These are phyloP conservation scores for Huiozyma naganishii DNA, from an alignment of 805 yeast species.

Conservation along the genomic window DNA sequence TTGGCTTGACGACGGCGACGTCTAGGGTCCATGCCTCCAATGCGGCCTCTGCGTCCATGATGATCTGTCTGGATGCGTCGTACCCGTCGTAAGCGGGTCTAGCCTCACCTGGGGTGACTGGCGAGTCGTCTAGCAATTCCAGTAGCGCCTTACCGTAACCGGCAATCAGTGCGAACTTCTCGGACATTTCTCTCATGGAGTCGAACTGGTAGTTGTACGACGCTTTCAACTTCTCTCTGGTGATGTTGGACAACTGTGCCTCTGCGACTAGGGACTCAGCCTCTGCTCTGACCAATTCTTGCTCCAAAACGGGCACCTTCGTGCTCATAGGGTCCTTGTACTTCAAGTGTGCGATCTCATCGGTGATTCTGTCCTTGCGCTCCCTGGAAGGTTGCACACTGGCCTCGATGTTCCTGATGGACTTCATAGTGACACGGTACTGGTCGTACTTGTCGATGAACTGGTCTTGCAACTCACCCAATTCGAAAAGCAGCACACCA, in stretches of 20 bases:
- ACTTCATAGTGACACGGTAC: constrained; percentile 90
- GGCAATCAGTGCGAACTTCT: constrained; percentile 93
- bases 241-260: constrained; percentile 95
- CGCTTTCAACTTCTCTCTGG: constrained; percentile 95
- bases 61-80: constrained; percentile 95
- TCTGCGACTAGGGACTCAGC: constrained; percentile 98
- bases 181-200: constrained; percentile 87
- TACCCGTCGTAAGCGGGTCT: constrained; percentile 98
- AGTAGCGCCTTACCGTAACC: constrained; percentile 97
- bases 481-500: constrained; percentile 90
- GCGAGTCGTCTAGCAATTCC: constrained; percentile 91
- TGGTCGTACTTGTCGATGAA: constrained; percentile 97
- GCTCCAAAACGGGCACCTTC: constrained; percentile 90
- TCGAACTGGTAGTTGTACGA: constrained; percentile 96
- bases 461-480: constrained; percentile 97
- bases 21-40: constrained; percentile 95
- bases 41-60: constrained; percentile 92
- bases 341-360: constrained; percentile 93
- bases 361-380: constrained; percentile 94
- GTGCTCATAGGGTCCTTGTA: constrained; percentile 98
- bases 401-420: constrained; percentile 92
- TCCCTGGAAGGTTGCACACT: constrained; percentile 98
- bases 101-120: constrained; percentile 98
- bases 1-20: constrained; percentile 88
- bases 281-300: constrained; percentile 97